These are phyloP conservation scores for Blastocladiella emersonii DNA, from an alignment of 371 early-diverging fungal genomes.

Conservation along the genomic window DNA sequence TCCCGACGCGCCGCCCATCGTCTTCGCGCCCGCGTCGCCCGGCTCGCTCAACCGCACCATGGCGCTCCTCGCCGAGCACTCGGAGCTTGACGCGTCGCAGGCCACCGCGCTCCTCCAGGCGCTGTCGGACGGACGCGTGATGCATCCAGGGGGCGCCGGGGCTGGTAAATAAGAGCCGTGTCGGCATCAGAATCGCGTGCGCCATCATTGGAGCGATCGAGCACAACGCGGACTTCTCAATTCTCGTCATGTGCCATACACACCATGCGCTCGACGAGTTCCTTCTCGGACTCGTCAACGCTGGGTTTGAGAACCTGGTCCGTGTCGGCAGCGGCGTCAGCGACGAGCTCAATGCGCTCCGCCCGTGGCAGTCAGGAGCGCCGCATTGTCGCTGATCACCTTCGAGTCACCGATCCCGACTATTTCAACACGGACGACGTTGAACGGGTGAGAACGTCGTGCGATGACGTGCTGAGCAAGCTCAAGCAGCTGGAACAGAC, in stretches of 20 bases:
- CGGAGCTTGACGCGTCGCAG: slow-evolving; percentile 20
- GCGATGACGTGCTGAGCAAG: too few species aligned
- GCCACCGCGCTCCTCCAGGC: slow-evolving; percentile 19
- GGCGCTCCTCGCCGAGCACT: neutral
- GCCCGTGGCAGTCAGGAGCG: too few species aligned
- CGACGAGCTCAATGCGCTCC: too few species aligned
- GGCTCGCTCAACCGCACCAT: neutral
- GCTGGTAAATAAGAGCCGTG: slow-evolving; percentile 33
- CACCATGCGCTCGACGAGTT: slow-evolving; percentile 46
- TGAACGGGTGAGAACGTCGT: too few species aligned
- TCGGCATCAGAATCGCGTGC: slow-evolving; percentile 28
- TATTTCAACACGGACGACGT: too few species aligned
- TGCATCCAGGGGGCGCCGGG: slow-evolving; percentile 32
- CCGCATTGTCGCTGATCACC: too few species aligned
- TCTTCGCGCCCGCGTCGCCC: neutral
- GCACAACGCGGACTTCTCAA: slow-evolving; percentile 23
- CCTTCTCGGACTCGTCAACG: slow-evolving; percentile 22
- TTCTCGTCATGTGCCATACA: slow-evolving; percentile 32
- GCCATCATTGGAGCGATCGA: slow-evolving; percentile 19
- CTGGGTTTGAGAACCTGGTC: slow-evolving; percentile 14
- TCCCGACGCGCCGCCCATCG: slow-evolving; percentile 22
- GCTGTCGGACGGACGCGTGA: slow-evolving; percentile 22
- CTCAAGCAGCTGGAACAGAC: too few species aligned
- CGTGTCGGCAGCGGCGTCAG: too few species aligned
- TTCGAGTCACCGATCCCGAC: too few species aligned